phyloP scores from a whole-genome alignment of 2,329 filamentous ascomycete species.

The Boeremia exigua region DNA sequence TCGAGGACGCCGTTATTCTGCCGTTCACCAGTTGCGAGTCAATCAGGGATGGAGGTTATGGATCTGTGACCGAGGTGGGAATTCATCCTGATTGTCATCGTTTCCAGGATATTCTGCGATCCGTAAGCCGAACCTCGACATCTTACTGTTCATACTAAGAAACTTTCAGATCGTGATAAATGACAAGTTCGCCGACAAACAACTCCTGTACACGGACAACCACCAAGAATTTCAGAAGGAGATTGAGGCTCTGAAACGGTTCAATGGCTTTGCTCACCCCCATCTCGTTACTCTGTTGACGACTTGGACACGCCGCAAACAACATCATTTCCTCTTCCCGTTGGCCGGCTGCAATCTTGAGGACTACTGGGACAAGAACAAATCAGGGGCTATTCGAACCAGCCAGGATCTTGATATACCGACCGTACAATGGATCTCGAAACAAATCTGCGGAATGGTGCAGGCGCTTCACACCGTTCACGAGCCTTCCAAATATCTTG shows the following conservation, averaged over 20 bases:
- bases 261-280: slow-evolving; percentile 14
- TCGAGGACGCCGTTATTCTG: neutral
- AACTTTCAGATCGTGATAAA: neutral
- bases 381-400: neutral
- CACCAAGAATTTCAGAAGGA: slow-evolving; percentile 5
- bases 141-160: neutral
- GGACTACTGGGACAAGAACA: slow-evolving; percentile 3
- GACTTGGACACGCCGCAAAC: slow-evolving; percentile 9
- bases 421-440: slow-evolving; percentile 13
- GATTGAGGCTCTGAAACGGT: slow-evolving; percentile 6
- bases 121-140: neutral
- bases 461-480: slow-evolving; percentile 18
- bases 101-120: neutral
- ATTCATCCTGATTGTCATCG: neutral
- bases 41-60: neutral
- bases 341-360: slow-evolving; percentile 18
- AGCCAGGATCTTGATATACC: neutral
- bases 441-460: slow-evolving; percentile 19
- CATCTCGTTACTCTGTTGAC: slow-evolving; percentile 24
- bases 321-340: slow-evolving; percentile 18
- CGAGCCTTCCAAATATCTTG: slow-evolving; percentile 1
- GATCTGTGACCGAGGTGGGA: neutral
- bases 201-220: neutral
- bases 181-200: neutral
- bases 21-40: neutral